These are phyloP conservation scores for Extremus antarcticus DNA, from an alignment of 495 filamentous ascomycete species.

Conservation along the genomic window DNA sequence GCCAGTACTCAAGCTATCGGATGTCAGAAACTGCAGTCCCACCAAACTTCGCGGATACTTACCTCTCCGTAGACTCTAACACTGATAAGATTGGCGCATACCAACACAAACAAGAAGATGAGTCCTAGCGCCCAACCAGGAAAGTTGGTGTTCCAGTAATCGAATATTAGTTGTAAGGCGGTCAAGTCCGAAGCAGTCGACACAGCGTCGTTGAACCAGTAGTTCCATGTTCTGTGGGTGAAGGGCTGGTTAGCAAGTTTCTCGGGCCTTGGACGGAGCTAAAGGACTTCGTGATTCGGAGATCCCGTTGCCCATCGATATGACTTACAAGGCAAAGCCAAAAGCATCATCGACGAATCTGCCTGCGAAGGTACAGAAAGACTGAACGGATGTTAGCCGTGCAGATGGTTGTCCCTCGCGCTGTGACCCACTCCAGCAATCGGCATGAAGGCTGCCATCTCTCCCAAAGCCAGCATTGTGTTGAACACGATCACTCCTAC, in stretches of 20 bases:
- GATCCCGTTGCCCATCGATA: too few relatives aligned
- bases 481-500: slow-evolving; percentile 49
- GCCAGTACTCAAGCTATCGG: background rate
- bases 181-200: slow-evolving; percentile 20
- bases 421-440: slow-evolving; percentile 23
- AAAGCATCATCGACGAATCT: slow-evolving; percentile 52
- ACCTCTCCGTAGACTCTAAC: background rate
- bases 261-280: too few relatives aligned
- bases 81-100: background rate
- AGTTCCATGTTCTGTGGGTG: background rate
- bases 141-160: background rate
- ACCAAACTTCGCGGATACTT: background rate
- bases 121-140: background rate
- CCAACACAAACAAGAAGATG: background rate
- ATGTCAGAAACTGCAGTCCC: background rate
- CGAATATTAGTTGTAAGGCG: background rate
- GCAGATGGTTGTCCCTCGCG: slow-evolving; percentile 3
- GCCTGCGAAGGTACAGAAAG: slow-evolving; percentile 47
- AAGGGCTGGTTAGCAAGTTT: too few relatives aligned
- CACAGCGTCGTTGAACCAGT: slow-evolving; percentile 50
- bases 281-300: too few relatives aligned
- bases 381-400: slow-evolving; percentile 19
- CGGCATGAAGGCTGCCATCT: slow-evolving; percentile 53
- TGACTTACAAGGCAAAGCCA: slow-evolving; percentile 50
- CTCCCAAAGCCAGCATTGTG: slow-evolving; percentile 49